Conservation (phyloP, 208 protist genomes). For the Trichomonas tenax region DNA sequence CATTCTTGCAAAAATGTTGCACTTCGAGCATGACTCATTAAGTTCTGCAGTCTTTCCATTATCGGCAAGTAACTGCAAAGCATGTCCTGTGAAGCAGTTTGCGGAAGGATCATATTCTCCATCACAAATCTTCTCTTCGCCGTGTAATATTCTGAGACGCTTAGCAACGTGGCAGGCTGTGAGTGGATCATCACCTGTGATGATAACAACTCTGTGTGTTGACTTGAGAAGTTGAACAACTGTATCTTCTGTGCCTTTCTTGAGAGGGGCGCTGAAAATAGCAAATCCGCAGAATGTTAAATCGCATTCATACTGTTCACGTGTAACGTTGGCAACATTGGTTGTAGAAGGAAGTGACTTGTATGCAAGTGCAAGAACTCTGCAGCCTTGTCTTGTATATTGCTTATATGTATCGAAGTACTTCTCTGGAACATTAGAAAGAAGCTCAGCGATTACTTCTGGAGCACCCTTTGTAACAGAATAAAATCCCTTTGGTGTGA, state of each 20-base stretch:
- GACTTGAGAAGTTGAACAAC: background rate
- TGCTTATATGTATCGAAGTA: conserved; percentile 25
- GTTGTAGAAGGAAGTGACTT: too few relatives aligned
- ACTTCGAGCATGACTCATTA: background rate
- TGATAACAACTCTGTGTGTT: conserved; percentile 25
- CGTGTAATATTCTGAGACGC: background rate
- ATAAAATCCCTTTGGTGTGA: background rate
- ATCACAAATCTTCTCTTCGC: background rate
- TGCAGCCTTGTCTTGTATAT: conserved; percentile 27
- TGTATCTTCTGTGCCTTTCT: background rate
- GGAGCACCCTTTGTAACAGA: conserved; percentile 28
- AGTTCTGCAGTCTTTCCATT: too few relatives aligned
- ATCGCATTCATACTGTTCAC: conserved; percentile 22
- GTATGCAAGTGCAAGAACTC: conserved; percentile 32
- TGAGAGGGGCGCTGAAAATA: conserved; percentile 18
- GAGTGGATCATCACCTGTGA: conserved; percentile 36
- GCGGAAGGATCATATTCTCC: background rate
- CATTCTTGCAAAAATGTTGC: conserved; percentile 32
- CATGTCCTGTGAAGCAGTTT: background rate
- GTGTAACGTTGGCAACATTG: background rate
- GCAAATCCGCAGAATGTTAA: conserved; percentile 32
- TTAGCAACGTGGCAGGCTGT: conserved; percentile 26
- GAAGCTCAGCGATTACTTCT: conserved; percentile 22
- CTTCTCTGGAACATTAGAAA: background rate
- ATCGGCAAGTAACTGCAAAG: background rate